Base-by-base conservation (phyloP, 805 yeast genomes). In the Ogataea corticis region DNA sequence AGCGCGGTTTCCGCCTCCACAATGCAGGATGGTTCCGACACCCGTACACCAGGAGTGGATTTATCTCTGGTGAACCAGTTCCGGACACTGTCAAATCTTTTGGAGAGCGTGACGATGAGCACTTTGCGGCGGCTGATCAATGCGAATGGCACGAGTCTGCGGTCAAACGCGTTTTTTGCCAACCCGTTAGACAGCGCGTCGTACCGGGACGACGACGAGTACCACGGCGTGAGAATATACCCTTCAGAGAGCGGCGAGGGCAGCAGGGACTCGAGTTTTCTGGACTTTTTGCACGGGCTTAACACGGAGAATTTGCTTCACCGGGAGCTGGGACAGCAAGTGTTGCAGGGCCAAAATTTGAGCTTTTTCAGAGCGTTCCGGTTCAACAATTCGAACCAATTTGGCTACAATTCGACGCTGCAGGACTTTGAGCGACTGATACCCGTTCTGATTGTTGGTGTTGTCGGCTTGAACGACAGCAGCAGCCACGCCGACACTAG, bases 301-400 rank as follows among this genome's bases (percentile, higher is more conserved):
- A 51, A 44, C 27, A 31, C 46, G 15, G 63, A 56, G 11, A 44
- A 58, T 38, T 42, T 62, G 15, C 42, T 62, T 30, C 58, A 58
- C 16, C 51, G 59, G 15, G 61, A 60, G 33, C 42, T 62, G 32
- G 62, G 60, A 12, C 31, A 46, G 12, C 73, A 19, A 49, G 57
- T 75, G 11, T 62, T 69, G 27, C 46, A 54, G 49, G 43, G 51
- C 31, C 49, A 54, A 42, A 51, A 48, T 25, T 57, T 61, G 62
- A 61, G 69, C 4, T 72, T 73, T 38, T 70, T 72, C 46, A 59
- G 76, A 30, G 77, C 77, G 0, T 73, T 72, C 46, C 57, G 76
- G 44, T 73, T 72, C 49, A 66, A 67, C 32, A 41, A 51, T 31
- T 45, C 58, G 14, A 37, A 47, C 19, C 57, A 48, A 11, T 41